These are phyloP conservation scores for Pythium guiyangense DNA, from an alignment of 352 stramenopile genomes.

Conservation along the genomic window DNA sequence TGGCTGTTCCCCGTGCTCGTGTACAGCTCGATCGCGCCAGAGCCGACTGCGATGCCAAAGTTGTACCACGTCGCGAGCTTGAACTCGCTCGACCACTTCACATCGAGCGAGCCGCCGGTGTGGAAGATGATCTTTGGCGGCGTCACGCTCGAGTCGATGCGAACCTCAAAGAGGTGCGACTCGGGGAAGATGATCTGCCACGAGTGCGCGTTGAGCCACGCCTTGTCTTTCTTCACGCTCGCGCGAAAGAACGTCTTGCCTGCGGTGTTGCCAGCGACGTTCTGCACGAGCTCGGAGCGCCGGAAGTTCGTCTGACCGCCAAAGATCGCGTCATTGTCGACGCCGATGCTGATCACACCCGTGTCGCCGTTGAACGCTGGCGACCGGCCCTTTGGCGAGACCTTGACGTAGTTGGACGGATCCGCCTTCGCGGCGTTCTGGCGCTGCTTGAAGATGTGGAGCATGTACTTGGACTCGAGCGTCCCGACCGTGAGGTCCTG, in stretches of 20 bases:
- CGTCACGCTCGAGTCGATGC: constrained; percentile 26
- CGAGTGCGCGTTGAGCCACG: constrained; percentile 51
- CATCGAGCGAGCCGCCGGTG: constrained; percentile 35
- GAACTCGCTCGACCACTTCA: constrained; percentile 53
- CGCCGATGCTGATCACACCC: constrained; percentile 45
- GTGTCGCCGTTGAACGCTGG: constrained; percentile 58
- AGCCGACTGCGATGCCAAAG: constrained; percentile 49
- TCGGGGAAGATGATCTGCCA: no score
- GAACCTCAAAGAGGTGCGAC: no score
- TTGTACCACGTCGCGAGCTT: constrained; percentile 58
- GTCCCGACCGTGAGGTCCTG: no score
- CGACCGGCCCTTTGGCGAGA: constrained; percentile 31
- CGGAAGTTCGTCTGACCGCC: constrained; percentile 55
- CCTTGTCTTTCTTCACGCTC: constrained; percentile 43
- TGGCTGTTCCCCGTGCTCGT: constrained; percentile 37
- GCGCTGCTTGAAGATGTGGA: constrained; percentile 62
- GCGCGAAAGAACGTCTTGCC: constrained; percentile 60
- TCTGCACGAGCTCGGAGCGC: no score
- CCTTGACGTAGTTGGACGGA: constrained; percentile 42
- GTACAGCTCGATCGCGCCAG: constrained; percentile 43
- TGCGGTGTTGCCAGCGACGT: constrained; percentile 17
- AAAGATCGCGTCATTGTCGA: constrained; percentile 51
- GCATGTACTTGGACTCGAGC: constrained; percentile 53
- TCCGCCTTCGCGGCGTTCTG: constrained; percentile 34
- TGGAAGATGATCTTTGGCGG: constrained; percentile 53